Evolutionary conservation across 139 green algal genomes (phyloP).

Genomic region (Chlorella sp.): DNA sequence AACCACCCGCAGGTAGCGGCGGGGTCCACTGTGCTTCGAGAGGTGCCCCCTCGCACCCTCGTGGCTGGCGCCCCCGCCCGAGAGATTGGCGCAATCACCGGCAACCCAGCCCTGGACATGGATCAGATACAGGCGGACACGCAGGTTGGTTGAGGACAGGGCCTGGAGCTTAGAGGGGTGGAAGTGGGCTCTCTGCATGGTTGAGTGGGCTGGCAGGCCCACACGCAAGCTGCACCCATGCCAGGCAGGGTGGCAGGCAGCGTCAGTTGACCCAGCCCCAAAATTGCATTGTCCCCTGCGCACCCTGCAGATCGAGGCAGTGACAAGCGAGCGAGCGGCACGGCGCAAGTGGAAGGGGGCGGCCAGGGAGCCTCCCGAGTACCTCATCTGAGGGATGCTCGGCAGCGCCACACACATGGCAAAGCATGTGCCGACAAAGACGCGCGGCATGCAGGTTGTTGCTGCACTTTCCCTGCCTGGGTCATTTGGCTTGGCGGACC

Average conservation of each 20-base stretch:
- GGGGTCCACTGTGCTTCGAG: constrained; percentile 90
- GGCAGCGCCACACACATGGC: no score
- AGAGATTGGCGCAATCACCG: constrained; percentile 75
- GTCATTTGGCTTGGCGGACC: no score
- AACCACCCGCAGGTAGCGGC: constrained; percentile 67
- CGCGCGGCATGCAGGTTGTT: no score
- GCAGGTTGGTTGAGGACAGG: background rate
- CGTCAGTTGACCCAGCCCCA: no score
- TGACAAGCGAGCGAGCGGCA: background rate
- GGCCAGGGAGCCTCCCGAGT: background rate
- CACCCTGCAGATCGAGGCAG: background rate
- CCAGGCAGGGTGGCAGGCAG: background rate
- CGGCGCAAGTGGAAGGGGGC: background rate
- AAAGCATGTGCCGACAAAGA: no score
- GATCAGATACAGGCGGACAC: background rate
- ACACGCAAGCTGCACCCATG: background rate
- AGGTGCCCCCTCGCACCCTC: constrained; percentile 81
- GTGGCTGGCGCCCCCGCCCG: constrained; percentile 91
- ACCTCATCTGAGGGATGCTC: background rate
- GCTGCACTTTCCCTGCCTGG: no score
- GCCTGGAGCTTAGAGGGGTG: no score
- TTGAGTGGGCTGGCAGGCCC: no score
- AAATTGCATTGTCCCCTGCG: no score
- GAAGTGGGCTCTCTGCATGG: background rate
- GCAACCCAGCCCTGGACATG: constrained; percentile 48